These are phyloP conservation scores for Metschnikowia lochheadii DNA, from an alignment of 805 yeast genomes.

Conservation along the genomic window DNA sequence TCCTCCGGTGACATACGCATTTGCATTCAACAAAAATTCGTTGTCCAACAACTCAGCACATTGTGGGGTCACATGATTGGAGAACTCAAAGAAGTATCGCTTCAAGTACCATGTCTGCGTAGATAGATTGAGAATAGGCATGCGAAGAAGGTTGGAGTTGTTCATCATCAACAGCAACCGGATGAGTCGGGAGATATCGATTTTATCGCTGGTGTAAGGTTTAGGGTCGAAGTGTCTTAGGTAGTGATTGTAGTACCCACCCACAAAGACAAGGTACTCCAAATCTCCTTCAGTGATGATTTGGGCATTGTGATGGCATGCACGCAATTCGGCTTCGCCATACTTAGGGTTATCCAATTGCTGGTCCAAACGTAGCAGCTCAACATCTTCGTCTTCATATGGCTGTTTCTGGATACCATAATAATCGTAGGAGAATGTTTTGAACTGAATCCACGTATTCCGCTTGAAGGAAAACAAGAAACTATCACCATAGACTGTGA, in stretches of 20 bases:
- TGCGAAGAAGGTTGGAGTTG: conserved; percentile 28
- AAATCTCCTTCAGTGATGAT: conserved; percentile 30
- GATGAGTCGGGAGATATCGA: conserved; percentile 32
- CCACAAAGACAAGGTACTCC: conserved; percentile 35
- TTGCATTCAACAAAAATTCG: conserved; percentile 24
- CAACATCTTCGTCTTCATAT: conserved; percentile 28
- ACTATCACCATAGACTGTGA: conserved; percentile 30
- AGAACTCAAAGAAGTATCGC: conserved; percentile 29
- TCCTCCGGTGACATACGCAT: conserved; percentile 30
- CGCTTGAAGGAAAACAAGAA: conserved; percentile 30
- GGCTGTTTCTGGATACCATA: conserved; percentile 25
- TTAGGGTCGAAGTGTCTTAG: conserved; percentile 28
- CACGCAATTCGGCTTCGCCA: conserved; percentile 39
- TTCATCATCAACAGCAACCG: conserved; percentile 26
- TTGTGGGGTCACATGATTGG: conserved; percentile 19
- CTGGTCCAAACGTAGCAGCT: conserved; percentile 19
- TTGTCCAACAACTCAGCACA: conserved; percentile 21
- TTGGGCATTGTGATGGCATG: conserved; percentile 39
- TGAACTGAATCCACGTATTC: conserved; percentile 31
- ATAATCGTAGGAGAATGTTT: conserved; percentile 35
- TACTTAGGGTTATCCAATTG: conserved; percentile 26
- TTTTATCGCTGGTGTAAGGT: conserved; percentile 30
- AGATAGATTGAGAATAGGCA: conserved; percentile 34
- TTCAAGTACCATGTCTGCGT: conserved; percentile 41
- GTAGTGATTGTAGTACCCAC: conserved; percentile 38